Percentiles rank a stretch among this genome's conserved stretches.
phyloP scores from a whole-genome alignment of 768 basidiomycete genomes.

The Lactarius pseudohatsudake region DNA sequence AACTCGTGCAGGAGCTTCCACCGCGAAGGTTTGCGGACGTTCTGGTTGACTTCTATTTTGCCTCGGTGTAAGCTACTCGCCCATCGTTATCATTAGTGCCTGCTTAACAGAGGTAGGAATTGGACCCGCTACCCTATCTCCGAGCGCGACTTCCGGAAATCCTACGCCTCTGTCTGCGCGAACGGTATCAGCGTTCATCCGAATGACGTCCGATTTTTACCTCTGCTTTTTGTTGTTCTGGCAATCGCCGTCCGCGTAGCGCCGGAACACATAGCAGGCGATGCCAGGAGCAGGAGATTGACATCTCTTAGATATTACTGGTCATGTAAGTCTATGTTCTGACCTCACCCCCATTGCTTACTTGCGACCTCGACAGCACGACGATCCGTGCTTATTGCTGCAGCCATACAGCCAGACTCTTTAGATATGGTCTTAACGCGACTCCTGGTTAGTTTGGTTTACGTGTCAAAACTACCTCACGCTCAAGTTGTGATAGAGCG shows the following conservation, averaged over 20 bases:
- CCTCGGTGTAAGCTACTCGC: constrained; percentile 53
- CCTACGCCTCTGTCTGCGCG: constrained; percentile 62
- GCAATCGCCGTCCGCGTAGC: constrained; percentile 85
- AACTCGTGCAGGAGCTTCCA: constrained; percentile 86
- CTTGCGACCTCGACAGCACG: constrained; percentile 54
- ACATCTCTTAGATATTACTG: constrained; percentile 92
- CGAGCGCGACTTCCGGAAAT: constrained; percentile 74
- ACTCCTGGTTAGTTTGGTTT: constrained; percentile 53
- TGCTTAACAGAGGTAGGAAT: constrained; percentile 53
- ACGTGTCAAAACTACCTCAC: constrained; percentile 1
- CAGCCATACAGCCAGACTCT: constrained; percentile 91
- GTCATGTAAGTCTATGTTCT: constrained; percentile 69
- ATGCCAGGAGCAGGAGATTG: constrained; percentile 69
- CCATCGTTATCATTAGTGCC: constrained; percentile 11
- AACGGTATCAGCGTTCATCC: constrained; percentile 68
- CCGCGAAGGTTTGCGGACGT: constrained; percentile 71
- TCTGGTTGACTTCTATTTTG: constrained; percentile 82
- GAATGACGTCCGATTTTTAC: constrained; percentile 80
- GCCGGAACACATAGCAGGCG: constrained; percentile 81
- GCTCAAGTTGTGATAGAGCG: constrained; percentile 48
- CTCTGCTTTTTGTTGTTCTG: constrained; percentile 89
- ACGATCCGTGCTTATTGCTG: constrained; percentile 83
- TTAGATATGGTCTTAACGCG: constrained; percentile 90
- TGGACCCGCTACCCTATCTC: constrained; percentile 93
- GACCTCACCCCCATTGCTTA: constrained; percentile 18